Evolutionary conservation across 345 rosid species (phyloP), one percentile per base, ranked within the genome.

Genomic region (Pugionium dolabratum): DNA sequence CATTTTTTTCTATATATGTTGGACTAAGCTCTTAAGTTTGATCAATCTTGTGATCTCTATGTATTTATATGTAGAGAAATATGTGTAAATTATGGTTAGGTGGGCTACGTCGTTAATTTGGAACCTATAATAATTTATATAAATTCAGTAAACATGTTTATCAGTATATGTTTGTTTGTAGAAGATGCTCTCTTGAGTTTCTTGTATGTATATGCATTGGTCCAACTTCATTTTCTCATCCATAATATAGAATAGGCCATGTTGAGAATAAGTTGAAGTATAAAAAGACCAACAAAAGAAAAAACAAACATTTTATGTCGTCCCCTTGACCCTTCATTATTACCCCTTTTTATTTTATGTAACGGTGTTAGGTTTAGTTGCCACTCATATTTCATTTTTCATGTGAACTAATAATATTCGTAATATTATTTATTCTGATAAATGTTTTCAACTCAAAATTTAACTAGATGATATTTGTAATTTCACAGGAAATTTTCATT

Each of bases 1-100:
- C 69, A 64, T 64, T 31, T 64, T 50, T 39, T 39, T n/a, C 27
- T 26, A 47, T 48, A 5, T 18, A 5, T 29, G 18, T 45, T 44
- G 32, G 53, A 33, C 29, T 34, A 35, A 26, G 34, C 29, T 47
- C 35, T 47, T 26, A 49, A 36, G 32, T 62, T 62, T 62, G 26
- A 54, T 54, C 27, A 18, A 4, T 54, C 18, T 35, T 25, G 59
- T 8, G 25, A 33, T 8, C 4, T 44, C 8, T 45, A n/a, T 54
- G 59, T 54, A 36, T 36, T 36, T 54, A 54, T 54, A 36, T 35
- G 59, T 26, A 26, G 44, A 35, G 44, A 54, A 36, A 18, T 6
- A 54, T 36, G 59, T 11, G 18, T 18, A 18, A 18, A 25, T 2
- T 54, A 36, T 25, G 29, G 29, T 54, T 36, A 35, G 43, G 59